These are phyloP conservation scores for Avicennia marina DNA, from an alignment of 257 asterid genomes.

Conservation along the genomic window DNA sequence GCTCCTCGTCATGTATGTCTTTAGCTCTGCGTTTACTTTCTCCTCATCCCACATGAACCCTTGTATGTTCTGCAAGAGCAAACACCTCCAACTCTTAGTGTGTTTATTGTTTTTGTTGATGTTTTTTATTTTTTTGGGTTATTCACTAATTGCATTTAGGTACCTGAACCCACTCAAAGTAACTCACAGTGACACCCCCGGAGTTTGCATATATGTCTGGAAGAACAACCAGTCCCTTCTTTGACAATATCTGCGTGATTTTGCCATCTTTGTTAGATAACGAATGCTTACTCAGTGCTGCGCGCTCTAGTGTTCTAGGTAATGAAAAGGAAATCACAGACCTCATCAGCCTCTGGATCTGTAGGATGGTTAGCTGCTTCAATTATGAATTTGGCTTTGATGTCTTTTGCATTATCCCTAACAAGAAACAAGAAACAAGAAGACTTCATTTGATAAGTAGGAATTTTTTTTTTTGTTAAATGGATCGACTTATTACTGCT, in stretches of 20 bases:
- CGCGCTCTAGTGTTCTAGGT: too few relatives aligned
- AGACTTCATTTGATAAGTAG: too few relatives aligned
- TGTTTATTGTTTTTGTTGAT: too few relatives aligned
- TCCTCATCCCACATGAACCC: constrained; percentile 91
- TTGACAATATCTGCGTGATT: constrained; percentile 1
- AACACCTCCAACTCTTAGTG: too few relatives aligned
- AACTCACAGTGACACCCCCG: constrained; percentile 12
- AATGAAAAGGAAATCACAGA: not conserved
- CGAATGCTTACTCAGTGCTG: too few relatives aligned
- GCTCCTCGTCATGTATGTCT: constrained; percentile 68
- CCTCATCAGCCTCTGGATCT: constrained; percentile 15
- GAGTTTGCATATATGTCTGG: constrained; percentile 11
- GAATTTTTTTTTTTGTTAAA: too few relatives aligned
- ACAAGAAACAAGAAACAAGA: not conserved
- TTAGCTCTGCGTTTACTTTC: constrained; percentile 65
- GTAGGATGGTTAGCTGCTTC: constrained; percentile 15
- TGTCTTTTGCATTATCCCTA: constrained; percentile 2
- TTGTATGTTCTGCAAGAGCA: constrained; percentile 63
- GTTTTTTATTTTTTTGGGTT: too few relatives aligned
- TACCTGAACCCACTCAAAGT: constrained; percentile 16
- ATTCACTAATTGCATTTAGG: too few relatives aligned
- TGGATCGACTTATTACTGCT: too few relatives aligned
- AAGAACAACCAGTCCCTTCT: constrained; percentile 3
- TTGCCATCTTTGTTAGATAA: too few relatives aligned
- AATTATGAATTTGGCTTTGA: constrained; percentile 3